Conservation (phyloP, 805 yeast genomes). For the Starmerella scarabaei region DNA sequence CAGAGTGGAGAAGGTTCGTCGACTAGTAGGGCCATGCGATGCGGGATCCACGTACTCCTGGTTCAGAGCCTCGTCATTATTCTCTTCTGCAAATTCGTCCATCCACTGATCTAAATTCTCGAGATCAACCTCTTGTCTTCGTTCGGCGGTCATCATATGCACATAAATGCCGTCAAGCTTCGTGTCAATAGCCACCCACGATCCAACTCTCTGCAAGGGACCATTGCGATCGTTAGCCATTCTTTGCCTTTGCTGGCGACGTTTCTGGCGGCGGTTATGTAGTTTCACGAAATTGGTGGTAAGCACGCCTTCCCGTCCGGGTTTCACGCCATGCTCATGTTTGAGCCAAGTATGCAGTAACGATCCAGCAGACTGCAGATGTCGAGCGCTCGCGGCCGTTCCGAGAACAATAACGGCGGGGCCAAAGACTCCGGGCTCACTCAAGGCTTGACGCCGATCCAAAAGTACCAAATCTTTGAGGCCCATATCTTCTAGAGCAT, state of each 20-base stretch:
- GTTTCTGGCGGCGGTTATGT: constrained; percentile 39
- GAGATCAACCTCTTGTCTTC: constrained; percentile 55
- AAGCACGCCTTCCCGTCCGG: constrained; percentile 59
- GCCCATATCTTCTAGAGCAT: constrained; percentile 50
- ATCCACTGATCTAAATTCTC: constrained; percentile 45
- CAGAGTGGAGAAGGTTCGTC: not conserved
- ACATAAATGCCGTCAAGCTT: constrained; percentile 48
- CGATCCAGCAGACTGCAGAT: constrained; percentile 55
- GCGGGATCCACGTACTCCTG: constrained; percentile 2
- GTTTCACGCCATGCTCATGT: constrained; percentile 33
- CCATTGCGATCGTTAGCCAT: not conserved
- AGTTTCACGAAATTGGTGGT: constrained; percentile 44
- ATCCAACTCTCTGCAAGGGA: constrained; percentile 36
- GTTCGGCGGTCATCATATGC: constrained; percentile 59
- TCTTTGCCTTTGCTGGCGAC: constrained; percentile 40
- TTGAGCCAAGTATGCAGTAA: constrained; percentile 50
- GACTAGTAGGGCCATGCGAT: not conserved
- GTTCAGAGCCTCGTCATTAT: not conserved
- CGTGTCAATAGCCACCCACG: constrained; percentile 76
- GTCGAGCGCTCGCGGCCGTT: constrained; percentile 67
- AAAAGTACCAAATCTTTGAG: constrained; percentile 48
- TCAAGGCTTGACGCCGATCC: constrained; percentile 41
- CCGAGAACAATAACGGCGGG: constrained; percentile 45
- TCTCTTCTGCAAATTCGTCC: constrained; percentile 10
- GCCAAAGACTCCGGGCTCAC: constrained; percentile 27